A percentile compares a stretch with the other conserved stretches of the same genome.
Evolutionary conservation across 148 eudicot species (phyloP).

Genomic region (Chenopodium quinoa): DNA sequence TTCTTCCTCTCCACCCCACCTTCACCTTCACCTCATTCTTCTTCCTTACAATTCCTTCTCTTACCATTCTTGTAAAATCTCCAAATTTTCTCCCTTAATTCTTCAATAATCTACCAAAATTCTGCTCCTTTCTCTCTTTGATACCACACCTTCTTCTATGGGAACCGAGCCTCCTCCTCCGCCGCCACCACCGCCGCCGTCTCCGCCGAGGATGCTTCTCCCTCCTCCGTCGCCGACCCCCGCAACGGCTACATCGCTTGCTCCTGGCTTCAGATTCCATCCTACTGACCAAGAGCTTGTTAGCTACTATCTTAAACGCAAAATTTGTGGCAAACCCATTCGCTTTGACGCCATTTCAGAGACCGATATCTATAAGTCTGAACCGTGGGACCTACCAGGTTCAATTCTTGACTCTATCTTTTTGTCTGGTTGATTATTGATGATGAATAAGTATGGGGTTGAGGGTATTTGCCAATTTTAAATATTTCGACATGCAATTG

Average conservation of each 20-base stretch:
- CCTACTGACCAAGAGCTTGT: conserved; percentile 85
- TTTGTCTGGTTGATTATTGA: not conserved
- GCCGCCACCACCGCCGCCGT: conserved; percentile 10
- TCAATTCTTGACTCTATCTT: not conserved
- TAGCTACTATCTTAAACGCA: conserved; percentile 64
- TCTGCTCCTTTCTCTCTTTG: conserved; percentile 31
- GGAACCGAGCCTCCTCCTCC: conserved; percentile 34
- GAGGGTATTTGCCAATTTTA: not conserved
- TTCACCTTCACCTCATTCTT: not conserved
- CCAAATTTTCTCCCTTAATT: not conserved
- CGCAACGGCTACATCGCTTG: conserved; percentile 56
- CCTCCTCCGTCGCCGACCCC: conserved; percentile 23
- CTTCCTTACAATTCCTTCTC: not conserved
- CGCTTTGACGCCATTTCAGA: conserved; percentile 72
- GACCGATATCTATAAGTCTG: conserved; percentile 78
- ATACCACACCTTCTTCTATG: conserved; percentile 32
- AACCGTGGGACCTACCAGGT: conserved; percentile 83
- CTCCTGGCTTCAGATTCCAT: conserved; percentile 80
- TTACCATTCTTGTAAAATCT: not conserved
- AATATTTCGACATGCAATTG: conserved; percentile 8
- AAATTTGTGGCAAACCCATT: conserved; percentile 63
- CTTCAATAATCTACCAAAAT: conserved; percentile 16
- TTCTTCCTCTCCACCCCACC: conserved; percentile 23
- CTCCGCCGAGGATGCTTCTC: conserved; percentile 6
- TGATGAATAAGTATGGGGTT: not conserved